Conservation (phyloP, 176 grass and related monocot species). For the Musa troglodytarum region DNA sequence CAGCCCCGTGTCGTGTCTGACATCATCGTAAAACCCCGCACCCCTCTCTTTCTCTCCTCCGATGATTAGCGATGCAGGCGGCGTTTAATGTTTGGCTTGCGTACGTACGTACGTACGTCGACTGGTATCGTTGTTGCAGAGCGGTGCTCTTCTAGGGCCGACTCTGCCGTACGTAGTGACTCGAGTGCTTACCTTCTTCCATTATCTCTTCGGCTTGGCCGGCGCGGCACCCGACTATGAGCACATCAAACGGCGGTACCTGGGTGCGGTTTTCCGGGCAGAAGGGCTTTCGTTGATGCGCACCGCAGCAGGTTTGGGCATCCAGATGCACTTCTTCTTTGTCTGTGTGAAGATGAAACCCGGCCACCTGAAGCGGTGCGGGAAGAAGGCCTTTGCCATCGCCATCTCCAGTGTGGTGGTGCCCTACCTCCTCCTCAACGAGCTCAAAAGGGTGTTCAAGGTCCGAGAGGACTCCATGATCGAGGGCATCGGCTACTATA, state of each 20-base stretch:
- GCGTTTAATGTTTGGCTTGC: too few relatives aligned
- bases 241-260: too few relatives aligned
- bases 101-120: not conserved
- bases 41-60: too few relatives aligned
- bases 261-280: not conserved
- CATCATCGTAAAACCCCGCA: slow-evolving; percentile 12
- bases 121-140: not conserved
- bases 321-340: slow-evolving; percentile 23
- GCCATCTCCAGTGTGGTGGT: not conserved
- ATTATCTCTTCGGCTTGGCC: not conserved
- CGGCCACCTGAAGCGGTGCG: not conserved
- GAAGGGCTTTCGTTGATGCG: not conserved
- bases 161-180: not conserved
- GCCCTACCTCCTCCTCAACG: not conserved
- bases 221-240: not conserved
- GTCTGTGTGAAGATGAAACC: slow-evolving; percentile 18
- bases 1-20: slow-evolving; percentile 24
- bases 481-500: not conserved
- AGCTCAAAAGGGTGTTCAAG: not conserved
- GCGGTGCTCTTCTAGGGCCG: not conserved
- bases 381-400: slow-evolving; percentile 19
- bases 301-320: not conserved
- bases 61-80: too few relatives aligned
- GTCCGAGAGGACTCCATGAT: not conserved
- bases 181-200: not conserved